Evolutionary conservation across 352 stramenopile genomes (phyloP).

Genomic region (Pythium dissotocum): DNA sequence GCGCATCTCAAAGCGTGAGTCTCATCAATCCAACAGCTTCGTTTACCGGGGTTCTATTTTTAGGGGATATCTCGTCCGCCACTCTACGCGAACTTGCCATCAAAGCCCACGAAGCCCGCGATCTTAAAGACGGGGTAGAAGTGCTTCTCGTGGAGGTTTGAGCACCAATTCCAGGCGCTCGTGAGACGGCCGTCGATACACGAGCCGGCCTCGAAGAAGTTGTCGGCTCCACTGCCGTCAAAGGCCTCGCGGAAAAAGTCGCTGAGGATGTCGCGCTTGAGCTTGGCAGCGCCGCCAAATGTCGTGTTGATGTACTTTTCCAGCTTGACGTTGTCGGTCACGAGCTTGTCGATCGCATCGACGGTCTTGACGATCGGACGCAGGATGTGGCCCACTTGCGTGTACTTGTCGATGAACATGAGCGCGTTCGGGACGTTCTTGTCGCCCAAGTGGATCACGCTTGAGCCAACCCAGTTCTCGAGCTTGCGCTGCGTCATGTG

Average conservation of each 20-base stretch:
- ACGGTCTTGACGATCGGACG: conserved; percentile 88
- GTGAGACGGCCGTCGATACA: conserved; percentile 97
- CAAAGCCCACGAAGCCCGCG: conserved; percentile 95
- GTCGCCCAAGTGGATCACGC: conserved; percentile 96
- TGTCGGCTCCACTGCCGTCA: conserved; percentile 93
- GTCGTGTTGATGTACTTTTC: conserved; percentile 64
- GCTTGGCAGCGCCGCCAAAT: conserved; percentile 84
- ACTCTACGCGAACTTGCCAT: conserved; percentile 91
- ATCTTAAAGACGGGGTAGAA: conserved; percentile 98
- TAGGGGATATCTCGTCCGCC: background rate
- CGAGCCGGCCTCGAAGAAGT: conserved; percentile 95
- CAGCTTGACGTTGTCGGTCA: conserved; percentile 48
- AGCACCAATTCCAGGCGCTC: conserved; percentile 98
- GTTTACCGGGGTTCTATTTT: background rate
- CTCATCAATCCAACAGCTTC: background rate
- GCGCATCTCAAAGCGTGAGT: conserved; percentile 48
- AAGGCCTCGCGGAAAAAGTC: conserved; percentile 97
- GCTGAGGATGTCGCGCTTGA: conserved; percentile 91
- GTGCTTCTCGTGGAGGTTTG: conserved; percentile 90
- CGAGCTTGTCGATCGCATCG: conserved; percentile 66
- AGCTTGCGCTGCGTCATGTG: conserved; percentile 73
- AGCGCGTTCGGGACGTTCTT: conserved; percentile 98
- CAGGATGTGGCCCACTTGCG: conserved; percentile 89
- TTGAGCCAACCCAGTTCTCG: conserved; percentile 91
- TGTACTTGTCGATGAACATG: conserved; percentile 99